These are phyloP conservation scores for Aspergillus persii DNA, from an alignment of 2,329 filamentous ascomycete species.

Conservation along the genomic window DNA sequence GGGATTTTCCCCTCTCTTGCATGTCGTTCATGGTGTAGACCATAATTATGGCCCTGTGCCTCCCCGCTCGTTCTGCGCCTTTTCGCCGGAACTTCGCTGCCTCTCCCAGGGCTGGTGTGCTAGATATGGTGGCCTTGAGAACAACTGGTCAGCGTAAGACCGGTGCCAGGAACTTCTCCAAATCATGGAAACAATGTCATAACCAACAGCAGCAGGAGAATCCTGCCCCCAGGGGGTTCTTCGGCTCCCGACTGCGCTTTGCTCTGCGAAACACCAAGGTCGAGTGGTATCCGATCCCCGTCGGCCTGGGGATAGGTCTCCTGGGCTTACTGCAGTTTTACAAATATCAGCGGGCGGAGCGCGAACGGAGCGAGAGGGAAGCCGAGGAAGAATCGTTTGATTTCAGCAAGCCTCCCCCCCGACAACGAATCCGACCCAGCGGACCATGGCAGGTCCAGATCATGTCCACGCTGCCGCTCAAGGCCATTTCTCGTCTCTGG, in stretches of 20 bases:
- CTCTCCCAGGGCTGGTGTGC: slow-evolving; percentile 12
- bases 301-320: slow-evolving; percentile 80
- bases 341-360: slow-evolving; percentile 59
- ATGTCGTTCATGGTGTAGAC: slow-evolving; percentile 28
- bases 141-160: slow-evolving; percentile 29
- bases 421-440: slow-evolving; percentile 69
- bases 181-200: slow-evolving; percentile 41
- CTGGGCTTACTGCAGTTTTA: slow-evolving; percentile 82
- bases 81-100: slow-evolving; percentile 22
- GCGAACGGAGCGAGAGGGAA: slow-evolving; percentile 49
- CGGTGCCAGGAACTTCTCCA: slow-evolving; percentile 37
- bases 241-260: slow-evolving; percentile 55
- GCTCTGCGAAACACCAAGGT: slow-evolving; percentile 65
- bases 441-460: slow-evolving; percentile 92
- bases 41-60: slow-evolving; percentile 36
- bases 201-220: slow-evolving; percentile 39
- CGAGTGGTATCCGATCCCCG: slow-evolving; percentile 87
- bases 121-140: slow-evolving; percentile 35
- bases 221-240: slow-evolving; percentile 47
- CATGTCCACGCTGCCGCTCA: slow-evolving; percentile 89
- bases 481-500: slow-evolving; percentile 86
- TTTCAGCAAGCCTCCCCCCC: slow-evolving; percentile 45
- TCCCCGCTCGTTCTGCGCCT: slow-evolving; percentile 23
- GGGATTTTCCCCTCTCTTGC: slow-evolving; percentile 6
- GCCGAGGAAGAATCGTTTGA: slow-evolving; percentile 36